phyloP scores from a whole-genome alignment of 371 early-diverging fungal genomes.

The Dinochytrium kinnereticum region DNA sequence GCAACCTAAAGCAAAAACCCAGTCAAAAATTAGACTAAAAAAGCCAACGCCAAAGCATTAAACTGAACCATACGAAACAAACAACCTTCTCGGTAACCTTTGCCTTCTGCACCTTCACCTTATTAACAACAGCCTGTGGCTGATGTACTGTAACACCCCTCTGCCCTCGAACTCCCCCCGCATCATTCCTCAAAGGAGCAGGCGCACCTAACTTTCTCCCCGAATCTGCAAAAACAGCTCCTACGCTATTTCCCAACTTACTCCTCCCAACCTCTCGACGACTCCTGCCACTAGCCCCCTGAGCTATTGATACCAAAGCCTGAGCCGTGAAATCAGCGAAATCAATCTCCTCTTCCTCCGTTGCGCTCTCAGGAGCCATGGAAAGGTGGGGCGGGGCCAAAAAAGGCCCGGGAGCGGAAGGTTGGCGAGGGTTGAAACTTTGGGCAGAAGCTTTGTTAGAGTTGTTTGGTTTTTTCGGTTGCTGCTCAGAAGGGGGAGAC shows the following conservation, averaged over 20 bases:
- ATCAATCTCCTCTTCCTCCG: constrained; percentile 19
- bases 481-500: background rate
- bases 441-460: background rate
- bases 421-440: background rate
- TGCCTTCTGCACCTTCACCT: constrained; percentile 1
- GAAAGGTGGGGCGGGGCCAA: background rate
- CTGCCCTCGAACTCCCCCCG: background rate
- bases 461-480: no score
- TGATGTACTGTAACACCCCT: background rate
- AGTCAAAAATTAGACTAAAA: no score
- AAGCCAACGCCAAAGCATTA: no score
- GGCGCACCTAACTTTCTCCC: background rate
- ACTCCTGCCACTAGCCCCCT: background rate
- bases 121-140: background rate
- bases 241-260: background rate
- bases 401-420: background rate
- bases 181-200: background rate
- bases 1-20: background rate
- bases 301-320: background rate
- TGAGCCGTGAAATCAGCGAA: constrained; percentile 19
- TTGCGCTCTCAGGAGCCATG: background rate
- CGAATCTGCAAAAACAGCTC: background rate
- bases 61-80: no score
- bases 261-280: background rate
- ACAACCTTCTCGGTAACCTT: no score